These are phyloP conservation scores for Aspergillus cristatus DNA, from an alignment of 495 filamentous ascomycete species.

Conservation along the genomic window DNA sequence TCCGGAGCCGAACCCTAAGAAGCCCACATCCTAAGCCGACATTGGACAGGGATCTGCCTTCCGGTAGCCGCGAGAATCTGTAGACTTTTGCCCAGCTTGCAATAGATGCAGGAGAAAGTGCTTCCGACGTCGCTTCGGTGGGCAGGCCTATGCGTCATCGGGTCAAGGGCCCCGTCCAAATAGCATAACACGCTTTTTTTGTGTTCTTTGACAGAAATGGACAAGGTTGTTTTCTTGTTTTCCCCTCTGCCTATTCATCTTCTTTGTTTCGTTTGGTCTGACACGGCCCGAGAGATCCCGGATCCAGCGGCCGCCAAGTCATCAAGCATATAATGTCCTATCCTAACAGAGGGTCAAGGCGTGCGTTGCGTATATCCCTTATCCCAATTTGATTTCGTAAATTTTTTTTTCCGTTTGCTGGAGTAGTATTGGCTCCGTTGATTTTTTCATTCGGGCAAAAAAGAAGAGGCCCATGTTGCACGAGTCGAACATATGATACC, in stretches of 20 bases:
- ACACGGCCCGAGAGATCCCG: background rate
- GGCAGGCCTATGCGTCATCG: too few relatives aligned
- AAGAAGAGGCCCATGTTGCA: background rate
- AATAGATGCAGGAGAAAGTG: too few relatives aligned
- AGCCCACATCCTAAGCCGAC: too few relatives aligned
- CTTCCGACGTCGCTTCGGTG: too few relatives aligned
- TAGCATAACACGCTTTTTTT: background rate
- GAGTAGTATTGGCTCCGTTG: too few relatives aligned
- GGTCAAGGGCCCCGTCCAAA: background rate
- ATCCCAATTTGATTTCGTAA: background rate
- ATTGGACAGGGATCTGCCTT: too few relatives aligned
- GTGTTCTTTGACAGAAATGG: too few relatives aligned
- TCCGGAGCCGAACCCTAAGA: too few relatives aligned
- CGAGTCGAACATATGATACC: background rate
- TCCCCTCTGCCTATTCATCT: background rate
- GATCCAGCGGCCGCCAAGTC: background rate
- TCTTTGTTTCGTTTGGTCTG: background rate
- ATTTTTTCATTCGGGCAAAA: background rate
- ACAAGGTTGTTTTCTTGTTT: background rate
- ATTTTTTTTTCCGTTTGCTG: background rate
- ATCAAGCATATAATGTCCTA: background rate
- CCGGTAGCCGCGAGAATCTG: too few relatives aligned
- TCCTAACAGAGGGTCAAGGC: background rate
- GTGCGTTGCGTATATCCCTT: background rate
- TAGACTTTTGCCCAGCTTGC: too few relatives aligned